Conservation (phyloP, 257 asterid species). For the Nyctanthes arbortristis region DNA sequence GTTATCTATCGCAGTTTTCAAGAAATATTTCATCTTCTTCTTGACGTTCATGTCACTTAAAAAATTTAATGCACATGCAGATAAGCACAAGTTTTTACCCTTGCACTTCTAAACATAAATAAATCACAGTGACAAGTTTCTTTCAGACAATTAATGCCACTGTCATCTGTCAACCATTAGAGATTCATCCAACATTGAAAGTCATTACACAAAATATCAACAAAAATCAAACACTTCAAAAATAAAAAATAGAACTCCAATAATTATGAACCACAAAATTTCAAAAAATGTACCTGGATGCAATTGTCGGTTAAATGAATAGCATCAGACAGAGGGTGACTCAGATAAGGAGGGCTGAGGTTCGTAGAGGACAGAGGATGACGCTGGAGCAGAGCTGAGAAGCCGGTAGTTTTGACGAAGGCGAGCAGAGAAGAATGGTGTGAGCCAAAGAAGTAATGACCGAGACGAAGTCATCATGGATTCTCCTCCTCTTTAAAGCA, state of each 20-base stretch:
- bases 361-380: slow-evolving; percentile 46
- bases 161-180: neutral
- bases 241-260: neutral
- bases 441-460: slow-evolving; percentile 54
- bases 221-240: neutral
- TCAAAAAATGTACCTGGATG: slow-evolving; percentile 52
- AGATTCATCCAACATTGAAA: slow-evolving; percentile 1
- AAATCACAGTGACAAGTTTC: neutral
- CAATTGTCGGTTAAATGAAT: slow-evolving; percentile 71
- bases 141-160: neutral
- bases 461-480: slow-evolving; percentile 46
- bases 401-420: slow-evolving; percentile 70
- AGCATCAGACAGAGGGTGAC: slow-evolving; percentile 44
- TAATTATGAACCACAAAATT: neutral
- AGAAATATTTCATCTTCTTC: neutral
- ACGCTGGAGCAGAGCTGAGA: slow-evolving; percentile 36
- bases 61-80: neutral
- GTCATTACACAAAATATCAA: neutral
- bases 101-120: neutral
- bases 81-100: neutral
- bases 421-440: slow-evolving; percentile 53
- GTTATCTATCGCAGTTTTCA: too few relatives aligned
- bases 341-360: slow-evolving; percentile 38
- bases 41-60: neutral
- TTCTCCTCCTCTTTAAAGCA: neutral